Evolutionary conservation across 768 basidiomycete species (phyloP).

Genomic region (Leucosporidium creatinivorum): DNA sequence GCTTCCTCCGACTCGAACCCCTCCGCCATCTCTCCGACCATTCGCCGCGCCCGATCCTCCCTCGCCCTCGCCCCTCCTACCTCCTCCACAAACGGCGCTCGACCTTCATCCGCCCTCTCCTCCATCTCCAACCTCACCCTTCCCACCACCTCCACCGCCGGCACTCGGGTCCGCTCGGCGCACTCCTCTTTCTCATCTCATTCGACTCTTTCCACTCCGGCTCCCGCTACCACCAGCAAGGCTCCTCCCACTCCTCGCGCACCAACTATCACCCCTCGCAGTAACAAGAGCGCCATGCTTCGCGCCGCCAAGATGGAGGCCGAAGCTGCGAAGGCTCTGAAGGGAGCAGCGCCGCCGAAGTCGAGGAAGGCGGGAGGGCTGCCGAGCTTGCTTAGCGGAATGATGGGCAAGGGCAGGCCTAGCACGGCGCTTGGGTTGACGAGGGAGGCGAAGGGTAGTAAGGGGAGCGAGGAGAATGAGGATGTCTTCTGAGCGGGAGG

Average conservation of each 20-base stretch:
- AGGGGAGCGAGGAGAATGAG: no score
- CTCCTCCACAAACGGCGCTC: not conserved
- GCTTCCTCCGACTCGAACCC: not conserved
- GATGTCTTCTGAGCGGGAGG: no score
- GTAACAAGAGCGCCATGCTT: slow-evolving; percentile 9
- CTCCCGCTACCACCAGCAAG: not conserved
- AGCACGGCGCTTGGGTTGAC: no score
- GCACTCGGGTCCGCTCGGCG: not conserved
- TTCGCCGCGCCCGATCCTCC: not conserved
- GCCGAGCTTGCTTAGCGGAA: no score
- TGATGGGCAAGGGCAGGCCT: no score
- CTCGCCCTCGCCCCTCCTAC: not conserved
- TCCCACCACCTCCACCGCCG: not conserved
- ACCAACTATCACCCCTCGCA: not conserved
- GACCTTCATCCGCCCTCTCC: not conserved
- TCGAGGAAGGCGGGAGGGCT: no score
- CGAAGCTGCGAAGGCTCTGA: not conserved
- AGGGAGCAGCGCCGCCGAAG: not conserved
- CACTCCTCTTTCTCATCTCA: not conserved
- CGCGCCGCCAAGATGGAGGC: slow-evolving; percentile 1
- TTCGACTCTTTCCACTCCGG: not conserved
- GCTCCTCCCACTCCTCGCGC: not conserved
- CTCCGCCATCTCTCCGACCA: not conserved
- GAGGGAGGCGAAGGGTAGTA: no score
- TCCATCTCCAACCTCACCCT: not conserved